Evolutionary conservation across 176 grass and related monocot species (phyloP), one percentile per base, ranked within the genome.

Genomic region (Miscanthus lutarioriparius): DNA sequence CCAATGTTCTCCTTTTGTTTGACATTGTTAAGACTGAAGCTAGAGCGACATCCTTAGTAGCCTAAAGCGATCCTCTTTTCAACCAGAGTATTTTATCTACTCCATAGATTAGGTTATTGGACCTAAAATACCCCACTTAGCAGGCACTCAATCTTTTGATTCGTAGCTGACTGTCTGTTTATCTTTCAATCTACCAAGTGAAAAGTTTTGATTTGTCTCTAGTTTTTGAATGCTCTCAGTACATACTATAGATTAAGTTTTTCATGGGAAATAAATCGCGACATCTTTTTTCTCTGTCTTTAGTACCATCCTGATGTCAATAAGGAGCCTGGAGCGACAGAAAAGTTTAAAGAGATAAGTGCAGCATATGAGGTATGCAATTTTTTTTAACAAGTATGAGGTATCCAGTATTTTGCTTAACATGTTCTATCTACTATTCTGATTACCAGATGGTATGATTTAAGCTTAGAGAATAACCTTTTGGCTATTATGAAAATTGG

Each of bases 301-400:
- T 73, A 98, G 96, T 98, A 94, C 81, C 96, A 98, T 65, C 96
- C 96, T 92, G 96, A 98, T 84, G 96, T 98, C 27, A 98, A 95
- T 76, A 98, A 98, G 65, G 79, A 98, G 71, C 87, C 96, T 89
- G 96, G 96, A 79, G 91, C 96, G 72, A 98, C 89, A 56, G 96
- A 98, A 74, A 98, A 98, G 62, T 98, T 98, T 58, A 95, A 98
- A 87, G 93, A 98, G 86, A 98, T 98, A 92, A 98, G 93, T 47
- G 64, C 91, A 76, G 96, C 96, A 22, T 98, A 98, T 69, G 96
- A 98, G 96, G 96, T 98, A 91, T 83, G 38, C 15, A 77, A 11
- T 70, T 67, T 7, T 37, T 7, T 22, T 76, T 14, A 37, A 76
- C 30, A 54, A 54, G 73, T 92, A 97, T 67, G 92, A 97, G 88